A percentile compares a stretch with the other conserved stretches of the same genome.
These are phyloP conservation scores for Rhynchosporium graminicola DNA, from an alignment of 2,329 filamentous ascomycete genomes.

Conservation along the genomic window DNA sequence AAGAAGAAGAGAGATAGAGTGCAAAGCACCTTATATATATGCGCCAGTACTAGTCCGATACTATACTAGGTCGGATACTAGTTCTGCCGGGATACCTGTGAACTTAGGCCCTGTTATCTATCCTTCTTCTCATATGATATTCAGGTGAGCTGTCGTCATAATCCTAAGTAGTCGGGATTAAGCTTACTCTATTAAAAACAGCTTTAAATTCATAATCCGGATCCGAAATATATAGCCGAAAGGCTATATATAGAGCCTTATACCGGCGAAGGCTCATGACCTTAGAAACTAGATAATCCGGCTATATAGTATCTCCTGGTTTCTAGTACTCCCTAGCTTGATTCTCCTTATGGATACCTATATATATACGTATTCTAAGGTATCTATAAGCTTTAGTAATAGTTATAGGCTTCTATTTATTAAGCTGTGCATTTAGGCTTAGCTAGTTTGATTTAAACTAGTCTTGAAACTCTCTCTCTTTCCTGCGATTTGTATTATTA, in stretches of 20 bases:
- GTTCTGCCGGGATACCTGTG: too few species aligned
- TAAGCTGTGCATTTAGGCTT: neutral
- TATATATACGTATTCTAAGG: conserved; percentile 2
- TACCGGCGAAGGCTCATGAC: neutral
- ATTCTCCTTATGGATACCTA: neutral
- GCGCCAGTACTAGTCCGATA: too few species aligned
- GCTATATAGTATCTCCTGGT: neutral
- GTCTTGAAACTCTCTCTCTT: neutral
- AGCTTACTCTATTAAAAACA: neutral
- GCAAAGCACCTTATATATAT: too few species aligned
- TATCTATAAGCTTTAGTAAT: neutral
- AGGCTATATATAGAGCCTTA: neutral
- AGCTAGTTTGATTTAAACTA: neutral
- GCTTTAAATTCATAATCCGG: neutral
- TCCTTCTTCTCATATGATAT: too few species aligned
- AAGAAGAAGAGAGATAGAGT: too few species aligned
- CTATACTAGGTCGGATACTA: too few species aligned
- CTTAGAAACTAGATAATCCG: neutral
- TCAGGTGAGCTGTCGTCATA: too few species aligned
- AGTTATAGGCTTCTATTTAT: neutral
- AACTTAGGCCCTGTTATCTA: too few species aligned
- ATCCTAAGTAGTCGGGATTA: neutral
- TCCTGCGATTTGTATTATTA: neutral
- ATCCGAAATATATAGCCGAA: neutral
- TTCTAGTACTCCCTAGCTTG: neutral